phyloP scores from a whole-genome alignment of 805 yeast species.

The Metschnikowia proteae region DNA sequence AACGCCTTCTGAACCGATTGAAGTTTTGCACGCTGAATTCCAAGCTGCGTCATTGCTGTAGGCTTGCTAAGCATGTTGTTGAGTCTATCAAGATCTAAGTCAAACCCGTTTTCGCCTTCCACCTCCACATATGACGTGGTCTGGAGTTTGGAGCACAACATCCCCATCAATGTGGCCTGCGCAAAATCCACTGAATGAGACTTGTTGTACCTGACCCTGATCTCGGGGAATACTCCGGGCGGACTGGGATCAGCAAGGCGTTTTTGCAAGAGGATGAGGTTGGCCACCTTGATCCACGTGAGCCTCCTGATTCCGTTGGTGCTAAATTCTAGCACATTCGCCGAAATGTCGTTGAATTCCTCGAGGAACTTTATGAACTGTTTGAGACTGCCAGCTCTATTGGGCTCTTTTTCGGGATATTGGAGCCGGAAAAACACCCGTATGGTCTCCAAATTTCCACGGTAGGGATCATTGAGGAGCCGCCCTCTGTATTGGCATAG shows the following conservation, averaged over 20 bases:
- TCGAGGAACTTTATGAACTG: conserved; percentile 10
- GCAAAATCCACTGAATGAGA: background rate
- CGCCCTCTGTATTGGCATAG: conserved; percentile 7
- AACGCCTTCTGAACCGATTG: conserved; percentile 43
- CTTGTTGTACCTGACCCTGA: background rate
- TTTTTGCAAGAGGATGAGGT: conserved; percentile 7
- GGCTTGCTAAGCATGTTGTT: conserved; percentile 26
- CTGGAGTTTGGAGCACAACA: background rate
- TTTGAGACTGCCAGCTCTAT: background rate
- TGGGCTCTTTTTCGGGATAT: background rate
- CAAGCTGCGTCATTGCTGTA: conserved; percentile 39
- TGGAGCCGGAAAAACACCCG: conserved; percentile 1
- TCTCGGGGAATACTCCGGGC: background rate
- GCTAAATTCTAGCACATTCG: conserved; percentile 12
- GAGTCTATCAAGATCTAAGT: conserved; percentile 13
- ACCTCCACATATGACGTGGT: conserved; percentile 2
- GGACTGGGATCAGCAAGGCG: background rate
- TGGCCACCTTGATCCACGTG: conserved; percentile 11
- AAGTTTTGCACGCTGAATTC: conserved; percentile 36
- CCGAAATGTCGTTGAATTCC: conserved; percentile 14
- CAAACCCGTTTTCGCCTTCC: conserved; percentile 12
- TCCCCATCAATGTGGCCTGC: background rate
- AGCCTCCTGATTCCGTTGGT: background rate
- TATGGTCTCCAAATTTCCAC: conserved; percentile 11
- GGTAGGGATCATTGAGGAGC: conserved; percentile 13